Conservation (phyloP, 768 basidiomycete genomes). For the Phylloporus sp. region DNA sequence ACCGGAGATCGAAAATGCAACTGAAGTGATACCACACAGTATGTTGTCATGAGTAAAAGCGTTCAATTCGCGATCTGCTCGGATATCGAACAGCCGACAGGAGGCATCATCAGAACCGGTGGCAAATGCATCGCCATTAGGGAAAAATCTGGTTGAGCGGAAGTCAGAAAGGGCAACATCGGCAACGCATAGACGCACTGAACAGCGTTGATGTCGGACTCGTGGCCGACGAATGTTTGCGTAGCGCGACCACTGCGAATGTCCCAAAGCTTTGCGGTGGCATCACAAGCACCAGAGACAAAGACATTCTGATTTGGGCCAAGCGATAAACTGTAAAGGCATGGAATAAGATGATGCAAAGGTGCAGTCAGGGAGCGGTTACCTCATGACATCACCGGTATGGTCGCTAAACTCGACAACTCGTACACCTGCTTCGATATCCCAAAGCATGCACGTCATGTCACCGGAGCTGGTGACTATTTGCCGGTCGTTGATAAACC, state of each 20-base stretch:
- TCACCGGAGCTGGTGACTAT: conserved; percentile 97
- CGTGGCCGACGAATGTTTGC: conserved; percentile 97
- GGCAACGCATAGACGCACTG: conserved; percentile 56
- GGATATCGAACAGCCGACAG: conserved; percentile 95
- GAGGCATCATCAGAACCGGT: conserved; percentile 99
- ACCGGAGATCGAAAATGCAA: conserved; percentile 97
- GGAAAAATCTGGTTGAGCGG: conserved; percentile 78
- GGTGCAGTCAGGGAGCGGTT: conserved; percentile 4
- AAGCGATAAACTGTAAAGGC: conserved; percentile 71
- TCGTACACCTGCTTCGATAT: conserved; percentile 95
- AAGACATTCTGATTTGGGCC: conserved; percentile 93
- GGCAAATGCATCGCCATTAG: conserved; percentile 97
- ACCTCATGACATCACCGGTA: conserved; percentile 99
- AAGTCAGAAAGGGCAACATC: conserved; percentile 4
- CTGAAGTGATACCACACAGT: conserved; percentile 96
- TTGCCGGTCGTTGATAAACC: conserved; percentile 98
- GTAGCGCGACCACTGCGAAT: conserved; percentile 96
- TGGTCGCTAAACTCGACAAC: conserved; percentile 99
- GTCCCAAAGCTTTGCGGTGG: conserved; percentile 98
- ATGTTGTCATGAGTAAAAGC: conserved; percentile 98
- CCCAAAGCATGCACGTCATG: conserved; percentile 99
- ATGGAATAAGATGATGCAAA: conserved; percentile 8
- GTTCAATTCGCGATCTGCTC: conserved; percentile 96
- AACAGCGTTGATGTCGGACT: conserved; percentile 98
- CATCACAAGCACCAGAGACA: conserved; percentile 99